Base-by-base conservation (phyloP, 345 rosid genomes). In the Moringa oleifera region DNA sequence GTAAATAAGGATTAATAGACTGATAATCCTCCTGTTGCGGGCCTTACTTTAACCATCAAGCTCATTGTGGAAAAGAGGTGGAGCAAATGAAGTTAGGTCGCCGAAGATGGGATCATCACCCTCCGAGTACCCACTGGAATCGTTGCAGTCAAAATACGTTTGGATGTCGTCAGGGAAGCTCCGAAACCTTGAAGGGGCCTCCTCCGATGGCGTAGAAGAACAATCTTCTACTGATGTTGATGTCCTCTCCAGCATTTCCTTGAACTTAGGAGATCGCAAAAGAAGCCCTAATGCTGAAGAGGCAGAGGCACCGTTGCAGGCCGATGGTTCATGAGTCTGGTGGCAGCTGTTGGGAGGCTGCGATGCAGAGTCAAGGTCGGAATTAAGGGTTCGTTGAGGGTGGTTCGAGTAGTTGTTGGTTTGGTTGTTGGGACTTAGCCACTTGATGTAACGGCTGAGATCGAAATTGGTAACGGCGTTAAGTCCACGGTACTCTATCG, bases 391-490 rank as follows among this genome's bases (percentile, higher is more conserved):
- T 20, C 65, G 63, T 4, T 58, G 22, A 58, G 77, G 66, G 68
- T 57, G n/a, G n/a, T n/a, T n/a, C n/a, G 63, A 25, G 33, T 31
- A 17, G n/a, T 31, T 18, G 46, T 53, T 64, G 20, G 17, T 15
- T 20, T 49, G 15, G 25, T 56, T 20, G 3, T 54, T 41, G 12
- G 66, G 68, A 50, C 62, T 79, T 18, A 81, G 77, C 82, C 87
- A 86, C 55, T 78, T 80, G 74, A 86, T 78, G 70, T 92, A 92
- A 60, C 95, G 93, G 68, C 96, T 87, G 36, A 92, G 83, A 61
- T 92, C 96, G 62, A 92, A 92, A 75, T 92, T 92, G 0, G 98
- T 92, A 60, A 92, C 98, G 7, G 98, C 98, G 58, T 92, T 89
- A 19, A 81, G 77, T 53, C 98, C 96, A 25, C 98, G 90, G 70